Percentiles rank a stretch among this genome's conserved stretches.
Conservation (phyloP, 768 basidiomycete genomes). For the Mycena crocata region DNA sequence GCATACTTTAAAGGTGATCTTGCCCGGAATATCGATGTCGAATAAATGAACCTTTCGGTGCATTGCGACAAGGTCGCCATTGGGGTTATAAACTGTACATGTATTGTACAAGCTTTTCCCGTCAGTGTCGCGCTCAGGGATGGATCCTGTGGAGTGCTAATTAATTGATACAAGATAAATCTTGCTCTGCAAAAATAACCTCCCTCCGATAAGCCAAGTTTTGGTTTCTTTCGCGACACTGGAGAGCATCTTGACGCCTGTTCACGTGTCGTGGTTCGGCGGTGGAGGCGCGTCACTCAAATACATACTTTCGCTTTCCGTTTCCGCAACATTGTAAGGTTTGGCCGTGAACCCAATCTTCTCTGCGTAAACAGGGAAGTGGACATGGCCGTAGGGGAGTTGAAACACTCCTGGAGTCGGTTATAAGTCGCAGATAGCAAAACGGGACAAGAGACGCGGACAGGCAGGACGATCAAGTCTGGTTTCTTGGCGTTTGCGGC, state of each 20-base stretch:
- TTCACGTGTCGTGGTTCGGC: constrained; percentile 11
- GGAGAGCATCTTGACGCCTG: constrained; percentile 79
- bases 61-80: constrained; percentile 84
- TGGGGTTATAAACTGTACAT: constrained; percentile 88
- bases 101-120: constrained; percentile 90
- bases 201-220: constrained; percentile 95
- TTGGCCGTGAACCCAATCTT: constrained; percentile 73
- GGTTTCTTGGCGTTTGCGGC: constrained; percentile 71
- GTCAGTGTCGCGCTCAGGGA: constrained; percentile 82
- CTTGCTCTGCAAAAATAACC: constrained; percentile 9
- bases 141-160: constrained; percentile 72
- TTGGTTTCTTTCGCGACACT: constrained; percentile 79
- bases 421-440: constrained; percentile 1
- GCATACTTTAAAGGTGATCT: constrained; percentile 86
- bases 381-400: constrained; percentile 85
- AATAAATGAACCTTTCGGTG: constrained; percentile 98
- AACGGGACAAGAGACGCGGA: constrained; percentile 46
- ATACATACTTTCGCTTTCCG: constrained; percentile 69
- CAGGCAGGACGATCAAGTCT: constrained; percentile 87
- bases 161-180: background rate
- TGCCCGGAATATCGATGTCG: constrained; percentile 96
- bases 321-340: constrained; percentile 65
- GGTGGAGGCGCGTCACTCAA: background rate
- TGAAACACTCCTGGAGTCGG: constrained; percentile 81
- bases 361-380: constrained; percentile 90